Evolutionary conservation across 2,329 filamentous ascomycete genomes (phyloP).

Genomic region (Cladophialophora carrionii): DNA sequence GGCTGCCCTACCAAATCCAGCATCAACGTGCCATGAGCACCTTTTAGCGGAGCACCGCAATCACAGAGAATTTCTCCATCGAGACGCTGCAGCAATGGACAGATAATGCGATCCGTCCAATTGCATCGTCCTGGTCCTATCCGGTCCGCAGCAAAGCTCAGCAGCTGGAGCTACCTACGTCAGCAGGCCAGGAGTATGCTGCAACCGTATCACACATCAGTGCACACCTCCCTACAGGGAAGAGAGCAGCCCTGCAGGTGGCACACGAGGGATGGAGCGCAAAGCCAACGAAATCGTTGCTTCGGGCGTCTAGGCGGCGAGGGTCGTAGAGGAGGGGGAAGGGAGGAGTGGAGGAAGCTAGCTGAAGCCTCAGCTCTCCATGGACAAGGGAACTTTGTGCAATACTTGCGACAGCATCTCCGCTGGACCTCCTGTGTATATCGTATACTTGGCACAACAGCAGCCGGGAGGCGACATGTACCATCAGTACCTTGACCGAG

Average conservation of each 20-base stretch:
- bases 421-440: neutral
- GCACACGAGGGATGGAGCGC: neutral
- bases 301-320: neutral
- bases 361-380: neutral
- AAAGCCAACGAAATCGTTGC: neutral
- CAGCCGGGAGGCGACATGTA: constrained; percentile 1
- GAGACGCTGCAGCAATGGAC: neutral
- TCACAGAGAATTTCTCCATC: neutral
- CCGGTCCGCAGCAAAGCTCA: neutral
- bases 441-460: neutral
- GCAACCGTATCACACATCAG: neutral
- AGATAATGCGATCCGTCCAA: neutral
- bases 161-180: constrained; percentile 1
- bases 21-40: neutral
- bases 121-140: neutral
- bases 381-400: constrained; percentile 2
- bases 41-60: neutral
- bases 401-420: neutral
- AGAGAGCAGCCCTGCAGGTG: neutral
- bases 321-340: neutral
- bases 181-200: neutral
- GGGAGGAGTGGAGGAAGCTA: neutral
- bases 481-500: neutral
- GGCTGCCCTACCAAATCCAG: neutral
- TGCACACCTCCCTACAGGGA: neutral